Evolutionary conservation across 1,284 basidiomycete species (phyloP).

Genomic region (Phenoliferia sp.): DNA sequence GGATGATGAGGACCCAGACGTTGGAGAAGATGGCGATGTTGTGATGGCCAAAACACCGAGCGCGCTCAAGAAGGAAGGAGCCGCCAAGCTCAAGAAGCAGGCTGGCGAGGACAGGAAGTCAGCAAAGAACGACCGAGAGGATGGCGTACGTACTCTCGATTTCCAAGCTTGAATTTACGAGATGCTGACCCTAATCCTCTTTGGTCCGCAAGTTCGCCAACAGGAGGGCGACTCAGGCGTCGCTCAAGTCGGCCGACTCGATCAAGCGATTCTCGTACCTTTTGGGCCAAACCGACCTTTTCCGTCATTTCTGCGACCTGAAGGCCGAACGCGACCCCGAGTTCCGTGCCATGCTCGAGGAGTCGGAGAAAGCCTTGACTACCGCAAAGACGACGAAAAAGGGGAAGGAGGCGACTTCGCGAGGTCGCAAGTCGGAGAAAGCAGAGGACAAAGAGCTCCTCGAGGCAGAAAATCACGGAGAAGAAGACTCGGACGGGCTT

Average conservation of each 20-base stretch:
- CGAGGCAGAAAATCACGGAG: constrained; percentile 63
- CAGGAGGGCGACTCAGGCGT: constrained; percentile 13
- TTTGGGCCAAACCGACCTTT: constrained; percentile 89
- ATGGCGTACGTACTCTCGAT: constrained; percentile 57
- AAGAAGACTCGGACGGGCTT: constrained; percentile 52
- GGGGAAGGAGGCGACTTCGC: constrained; percentile 17
- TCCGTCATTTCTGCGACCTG: constrained; percentile 92
- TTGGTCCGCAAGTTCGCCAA: constrained; percentile 12
- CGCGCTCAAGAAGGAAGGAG: constrained; percentile 43
- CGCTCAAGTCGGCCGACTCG: constrained; percentile 72
- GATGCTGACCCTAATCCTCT: neutral
- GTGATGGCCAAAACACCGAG: constrained; percentile 1
- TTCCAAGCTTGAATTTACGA: too few species aligned
- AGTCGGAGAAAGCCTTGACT: constrained; percentile 58
- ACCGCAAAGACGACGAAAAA: constrained; percentile 67
- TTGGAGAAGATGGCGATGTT: constrained; percentile 12
- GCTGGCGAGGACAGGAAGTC: constrained; percentile 15
- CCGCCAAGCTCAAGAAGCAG: constrained; percentile 71
- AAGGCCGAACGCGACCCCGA: constrained; percentile 90
- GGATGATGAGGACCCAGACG: constrained; percentile 19
- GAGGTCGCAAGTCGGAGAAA: constrained; percentile 82
- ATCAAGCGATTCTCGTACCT: constrained; percentile 93
- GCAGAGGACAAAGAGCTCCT: constrained; percentile 95
- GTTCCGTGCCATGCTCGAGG: constrained; percentile 81
- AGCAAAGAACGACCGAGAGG: constrained; percentile 21